Evolutionary conservation across 73 alveolate species (phyloP), one percentile per base, ranked within the genome.

Genomic region (Paramecium sonneborni): DNA sequence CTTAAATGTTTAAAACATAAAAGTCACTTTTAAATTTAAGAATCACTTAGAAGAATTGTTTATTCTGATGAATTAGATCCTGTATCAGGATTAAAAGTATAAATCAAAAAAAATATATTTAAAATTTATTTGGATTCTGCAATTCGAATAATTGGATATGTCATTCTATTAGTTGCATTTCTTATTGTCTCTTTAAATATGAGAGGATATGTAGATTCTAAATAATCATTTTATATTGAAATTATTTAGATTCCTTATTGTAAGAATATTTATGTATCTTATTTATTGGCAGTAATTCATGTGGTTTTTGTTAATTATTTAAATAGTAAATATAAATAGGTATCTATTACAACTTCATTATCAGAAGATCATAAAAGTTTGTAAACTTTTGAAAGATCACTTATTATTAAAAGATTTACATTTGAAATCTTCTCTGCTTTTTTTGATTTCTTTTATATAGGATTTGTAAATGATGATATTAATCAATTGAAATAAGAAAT

Each of bases 371-470:
- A 88, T 48, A 44, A 76, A 6, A 43, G 91, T 6, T 41, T 69
- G 18, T 84, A 43, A 26, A 88, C 68, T 3, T 69, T 38, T 30
- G 87, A 88, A 32, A 88, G 62, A 44, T 88, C 94, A 11, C 76
- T 88, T 15, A 72, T 88, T 20, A 43, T 88, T 15, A 88, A 88
- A 21, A 76, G 94, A 26, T 88, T 88, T 82, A 24, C 74, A 43
- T 88, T 88, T 70, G 94, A 88, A 35, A 88, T 67, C 34, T 37
- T 88, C 14, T 88, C 85, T 34, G 87, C 94, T 1, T 88, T 88
- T 52, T 57, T 82, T n/a, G 94, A 88, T 88, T 88, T 88, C 72
- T 88, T 82, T 26, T 88, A 88, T 88, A 88, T 88, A 7, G 94
- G 91, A 21, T 88, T 88, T 44, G 84, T 88, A 1, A 41, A 43